These are phyloP conservation scores for Eimeria maxima DNA, from an alignment of 169 alveolate genomes.

Conservation along the genomic window DNA sequence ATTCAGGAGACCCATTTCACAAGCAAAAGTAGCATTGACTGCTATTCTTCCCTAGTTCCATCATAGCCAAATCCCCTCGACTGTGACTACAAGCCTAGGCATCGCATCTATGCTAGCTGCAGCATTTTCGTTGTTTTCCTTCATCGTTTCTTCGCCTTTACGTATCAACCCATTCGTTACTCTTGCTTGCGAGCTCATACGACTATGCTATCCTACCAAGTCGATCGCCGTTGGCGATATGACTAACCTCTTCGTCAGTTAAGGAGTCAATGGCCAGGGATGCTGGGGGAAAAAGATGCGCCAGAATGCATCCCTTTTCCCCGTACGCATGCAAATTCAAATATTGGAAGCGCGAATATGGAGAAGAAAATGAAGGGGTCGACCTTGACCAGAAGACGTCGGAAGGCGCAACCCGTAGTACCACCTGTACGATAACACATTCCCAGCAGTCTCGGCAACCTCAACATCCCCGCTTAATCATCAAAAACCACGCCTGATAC, in stretches of 20 bases:
- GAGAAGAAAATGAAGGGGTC: constrained; percentile 66
- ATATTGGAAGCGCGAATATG: constrained; percentile 75
- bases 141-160: neutral
- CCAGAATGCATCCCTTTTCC: constrained; percentile 78
- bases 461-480: neutral
- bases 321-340: constrained; percentile 82
- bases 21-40: neutral
- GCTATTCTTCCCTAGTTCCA: neutral
- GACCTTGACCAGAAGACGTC: constrained; percentile 77
- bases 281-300: constrained; percentile 80
- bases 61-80: neutral
- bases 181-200: neutral
- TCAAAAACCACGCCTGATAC: neutral
- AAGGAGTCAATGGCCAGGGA: constrained; percentile 79
- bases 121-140: neutral
- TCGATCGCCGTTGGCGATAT: neutral
- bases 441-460: neutral
- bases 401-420: constrained; percentile 79
- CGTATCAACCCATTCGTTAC: neutral
- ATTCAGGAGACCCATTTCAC: neutral
- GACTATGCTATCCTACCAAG: neutral
- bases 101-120: neutral
- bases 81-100: too few relatives aligned
- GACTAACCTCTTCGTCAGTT: constrained; percentile 74
- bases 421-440: constrained; percentile 51